Conservation (phyloP, 1,284 basidiomycete genomes). For the Fomitiporia mediterranea region DNA sequence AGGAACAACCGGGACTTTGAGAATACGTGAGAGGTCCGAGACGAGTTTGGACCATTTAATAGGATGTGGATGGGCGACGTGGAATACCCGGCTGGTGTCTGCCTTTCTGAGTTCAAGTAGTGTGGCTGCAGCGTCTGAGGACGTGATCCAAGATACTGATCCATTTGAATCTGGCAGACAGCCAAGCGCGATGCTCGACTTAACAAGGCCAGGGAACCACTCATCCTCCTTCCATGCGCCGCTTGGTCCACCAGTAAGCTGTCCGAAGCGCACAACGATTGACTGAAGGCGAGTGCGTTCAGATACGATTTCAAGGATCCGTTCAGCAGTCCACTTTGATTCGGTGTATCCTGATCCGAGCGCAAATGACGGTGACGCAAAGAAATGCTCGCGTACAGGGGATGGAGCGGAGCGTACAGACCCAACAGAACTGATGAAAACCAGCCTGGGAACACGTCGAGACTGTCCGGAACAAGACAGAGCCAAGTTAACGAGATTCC, state of each 20-base stretch:
- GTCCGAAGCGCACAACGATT: slow-evolving; percentile 18
- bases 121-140: too few relatives aligned
- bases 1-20: slow-evolving; percentile 12
- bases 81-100: too few relatives aligned
- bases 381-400: not conserved
- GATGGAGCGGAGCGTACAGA: not conserved
- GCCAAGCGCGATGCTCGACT: slow-evolving; percentile 13
- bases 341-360: slow-evolving; percentile 47
- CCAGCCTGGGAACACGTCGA: slow-evolving; percentile 6
- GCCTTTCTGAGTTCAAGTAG: too few relatives aligned
- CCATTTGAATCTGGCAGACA: slow-evolving; percentile 19
- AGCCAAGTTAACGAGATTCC: slow-evolving; percentile 30
- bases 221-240: slow-evolving; percentile 15
- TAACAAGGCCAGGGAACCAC: slow-evolving; percentile 21
- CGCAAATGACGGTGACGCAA: slow-evolving; percentile 5
- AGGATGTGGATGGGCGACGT: slow-evolving; percentile 29
- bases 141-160: too few relatives aligned
- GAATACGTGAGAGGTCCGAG: not conserved
- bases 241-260: slow-evolving; percentile 8
- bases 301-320: slow-evolving; percentile 22
- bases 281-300: slow-evolving; percentile 23
- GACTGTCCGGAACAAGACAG: slow-evolving; percentile 22
- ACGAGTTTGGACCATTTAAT: slow-evolving; percentile 13
- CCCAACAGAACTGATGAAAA: slow-evolving; percentile 24
- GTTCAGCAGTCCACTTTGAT: slow-evolving; percentile 51